Evolutionary conservation across 345 rosid species (phyloP), one percentile per base, ranked within the genome.

Genomic region (Psidium guajava): DNA sequence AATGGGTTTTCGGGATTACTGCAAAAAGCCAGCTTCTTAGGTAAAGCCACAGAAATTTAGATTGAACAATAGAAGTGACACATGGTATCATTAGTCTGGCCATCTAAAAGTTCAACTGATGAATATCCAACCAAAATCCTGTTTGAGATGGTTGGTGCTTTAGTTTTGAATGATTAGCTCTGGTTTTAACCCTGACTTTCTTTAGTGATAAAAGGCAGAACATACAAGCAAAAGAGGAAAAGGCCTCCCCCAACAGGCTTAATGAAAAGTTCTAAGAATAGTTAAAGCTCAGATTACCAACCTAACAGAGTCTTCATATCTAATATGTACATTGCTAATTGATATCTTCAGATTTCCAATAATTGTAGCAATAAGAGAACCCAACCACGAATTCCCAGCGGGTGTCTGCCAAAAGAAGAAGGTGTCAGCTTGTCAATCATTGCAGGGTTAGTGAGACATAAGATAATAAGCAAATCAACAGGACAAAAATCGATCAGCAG

Each of bases 321-420:
- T 93, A 88, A 97, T 89, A 92, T 97, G 99, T 87, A 97, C 98
- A 92, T 97, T 97, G 96, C 93, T 95, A 86, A 97, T 96, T 84
- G 99, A 93, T 91, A 97, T 95, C 92, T 96, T 97, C 84, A 97
- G 96, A 87, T 97, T 97, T 90, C 99, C 99, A 82, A 97, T 97
- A 83, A 97, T 93, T 84, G 99, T 97, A 75, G 94, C 90, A 89
- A 97, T 95, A 83, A 97, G 89, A 87, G 99, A 97, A 85, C 98
- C 97, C 88, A 97, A 88, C 99, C 99, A 97, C 49, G 99, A 96
- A 91, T 90, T 94, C 89, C 96, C 99, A 83, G 94, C 61, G 87
- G 95, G 84, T 86, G 93, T 91, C 99, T 96, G 97, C 91, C 90
- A 88, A 82, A 87, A 82, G 84, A 86, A 86, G 81, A 88, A 50